These are phyloP conservation scores for Bidens hawaiensis DNA, from an alignment of 140 eudicot genomes.

Conservation along the genomic window DNA sequence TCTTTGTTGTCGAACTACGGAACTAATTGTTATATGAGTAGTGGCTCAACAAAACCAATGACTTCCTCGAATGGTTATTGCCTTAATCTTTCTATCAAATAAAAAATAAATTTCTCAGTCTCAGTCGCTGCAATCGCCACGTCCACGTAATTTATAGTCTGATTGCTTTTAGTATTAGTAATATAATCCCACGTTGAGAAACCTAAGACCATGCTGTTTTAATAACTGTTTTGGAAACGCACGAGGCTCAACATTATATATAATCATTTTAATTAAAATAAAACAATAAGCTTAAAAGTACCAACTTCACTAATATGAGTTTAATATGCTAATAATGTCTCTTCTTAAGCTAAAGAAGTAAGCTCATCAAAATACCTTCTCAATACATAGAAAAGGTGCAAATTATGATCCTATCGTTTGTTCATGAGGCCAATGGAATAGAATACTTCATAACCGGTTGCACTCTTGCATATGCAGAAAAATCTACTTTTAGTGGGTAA, in stretches of 20 bases:
- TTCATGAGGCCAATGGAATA: not conserved
- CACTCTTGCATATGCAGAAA: not conserved
- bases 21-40: conserved; percentile 11
- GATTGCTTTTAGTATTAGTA: not conserved
- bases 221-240: not conserved
- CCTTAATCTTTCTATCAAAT: not conserved
- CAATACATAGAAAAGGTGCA: not conserved
- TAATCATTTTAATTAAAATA: not conserved
- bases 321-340: not conserved
- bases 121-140: not conserved
- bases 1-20: conserved; percentile 7
- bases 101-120: not conserved
- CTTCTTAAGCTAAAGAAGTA: not conserved
- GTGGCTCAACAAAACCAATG: conserved; percentile 22
- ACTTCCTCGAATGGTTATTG: conserved; percentile 4
- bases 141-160: not conserved
- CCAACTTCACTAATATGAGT: conserved; percentile 13
- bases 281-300: not conserved
- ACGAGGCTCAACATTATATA: not conserved
- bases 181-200: conserved; percentile 8
- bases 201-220: not conserved
- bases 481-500: not conserved
- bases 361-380: not conserved
- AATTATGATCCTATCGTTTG: not conserved
- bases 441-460: not conserved